These are phyloP conservation scores for Plasmodium chabaudi DNA, from an alignment of 169 alveolate species.

Conservation along the genomic window DNA sequence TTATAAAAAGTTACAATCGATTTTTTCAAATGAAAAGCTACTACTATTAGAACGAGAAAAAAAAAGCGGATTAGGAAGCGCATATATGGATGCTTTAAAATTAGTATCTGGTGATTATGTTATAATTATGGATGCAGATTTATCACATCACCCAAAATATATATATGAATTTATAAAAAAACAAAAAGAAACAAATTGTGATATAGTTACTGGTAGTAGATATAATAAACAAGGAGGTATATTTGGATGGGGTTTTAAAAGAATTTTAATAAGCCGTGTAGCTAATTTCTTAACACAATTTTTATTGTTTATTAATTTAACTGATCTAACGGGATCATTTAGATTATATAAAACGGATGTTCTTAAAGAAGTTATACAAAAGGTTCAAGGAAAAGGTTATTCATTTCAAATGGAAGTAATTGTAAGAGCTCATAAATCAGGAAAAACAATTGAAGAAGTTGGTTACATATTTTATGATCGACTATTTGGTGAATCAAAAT, in stretches of 20 bases:
- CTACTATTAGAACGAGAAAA: constrained; percentile 90
- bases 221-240: constrained; percentile 96
- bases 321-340: constrained; percentile 97
- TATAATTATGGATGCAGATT: constrained; percentile 97
- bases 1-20: constrained; percentile 29
- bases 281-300: constrained; percentile 94
- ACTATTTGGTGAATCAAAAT: constrained; percentile 95
- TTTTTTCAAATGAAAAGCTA: constrained; percentile 80
- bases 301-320: constrained; percentile 86
- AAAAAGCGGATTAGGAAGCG: constrained; percentile 97
- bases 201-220: constrained; percentile 97
- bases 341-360: constrained; percentile 94
- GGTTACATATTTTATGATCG: constrained; percentile 98
- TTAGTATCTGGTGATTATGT: constrained; percentile 93
- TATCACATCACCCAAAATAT: constrained; percentile 97
- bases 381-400: constrained; percentile 89
- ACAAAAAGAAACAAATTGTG: constrained; percentile 91
- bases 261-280: constrained; percentile 94
- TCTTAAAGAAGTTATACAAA: constrained; percentile 84
- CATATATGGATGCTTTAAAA: constrained; percentile 96
- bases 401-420: constrained; percentile 98
- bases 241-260: constrained; percentile 95
- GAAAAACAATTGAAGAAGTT: constrained; percentile 93
- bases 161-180: constrained; percentile 92
- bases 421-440: constrained; percentile 92